Evolutionary conservation across 306 rosid genomes (phyloP), one percentile per base, ranked within the genome.

Genomic region (Inga laurina): DNA sequence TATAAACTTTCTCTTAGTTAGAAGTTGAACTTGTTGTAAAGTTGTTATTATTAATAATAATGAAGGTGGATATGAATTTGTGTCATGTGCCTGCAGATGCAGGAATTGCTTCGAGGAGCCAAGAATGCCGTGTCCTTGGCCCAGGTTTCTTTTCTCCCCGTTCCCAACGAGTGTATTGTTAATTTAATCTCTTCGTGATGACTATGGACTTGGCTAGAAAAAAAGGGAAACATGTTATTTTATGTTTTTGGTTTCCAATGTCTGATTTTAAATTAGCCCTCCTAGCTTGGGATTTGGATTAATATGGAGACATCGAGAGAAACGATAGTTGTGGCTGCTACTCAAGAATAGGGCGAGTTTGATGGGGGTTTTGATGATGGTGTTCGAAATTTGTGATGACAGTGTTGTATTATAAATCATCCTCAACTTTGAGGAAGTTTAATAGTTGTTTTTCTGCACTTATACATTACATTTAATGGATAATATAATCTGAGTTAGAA

Each of bases 51-150:
- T 35, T 37, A 35, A 76, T 54, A 37, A 75, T 37, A 37, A 76
- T 76, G 54, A 59, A 39, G 56, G 70, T 37, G 52, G 78, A 49
- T 65, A 6, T 67, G 48, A 19, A 68, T 68, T 39, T 22, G 13
- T 57, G 66, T 59, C 66, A 22, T 32, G 64, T 34, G 64, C 39
- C 37, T 75, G 67, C 52, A 76, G 80, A 76, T 76, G 80, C 80
- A 59, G 56, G 80, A 76, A 57, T 57, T 76, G 71, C 80, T 76
- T 32, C 80, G 80, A 76, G 80, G 80, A 76, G 56, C 71, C 54
- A 76, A 41, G 71, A 41, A 76, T 76, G 80, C 80, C 30, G 80
- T 76, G 80, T 59, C 80, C 32, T 43, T 76, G 56, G 80, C 80
- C 41, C 80, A 76, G 80, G 80, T 76, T n/a, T 39, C 27, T 39